These are phyloP conservation scores for Panicum virgatum DNA, from an alignment of 202 grass and related monocot species.

Conservation along the genomic window DNA sequence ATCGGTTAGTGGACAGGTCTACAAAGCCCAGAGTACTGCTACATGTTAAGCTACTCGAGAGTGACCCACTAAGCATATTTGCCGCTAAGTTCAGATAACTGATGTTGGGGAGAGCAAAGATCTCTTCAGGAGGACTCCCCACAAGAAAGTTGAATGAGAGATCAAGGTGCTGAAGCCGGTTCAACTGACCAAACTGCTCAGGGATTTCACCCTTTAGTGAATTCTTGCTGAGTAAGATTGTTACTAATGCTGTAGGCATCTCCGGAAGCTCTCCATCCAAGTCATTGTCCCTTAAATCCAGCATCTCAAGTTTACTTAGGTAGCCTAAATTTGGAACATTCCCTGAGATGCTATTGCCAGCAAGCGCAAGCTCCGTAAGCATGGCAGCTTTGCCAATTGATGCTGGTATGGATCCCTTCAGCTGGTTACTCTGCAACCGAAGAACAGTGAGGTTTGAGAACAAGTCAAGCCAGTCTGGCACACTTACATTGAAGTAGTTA, in stretches of 20 bases:
- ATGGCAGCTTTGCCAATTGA: conserved; percentile 66
- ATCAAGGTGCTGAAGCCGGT: conserved; percentile 80
- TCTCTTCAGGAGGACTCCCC: conserved; percentile 59
- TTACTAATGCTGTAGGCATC: conserved; percentile 71
- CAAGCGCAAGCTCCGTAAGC: conserved; percentile 71
- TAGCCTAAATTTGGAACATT: conserved; percentile 60
- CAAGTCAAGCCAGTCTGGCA: conserved; percentile 75
- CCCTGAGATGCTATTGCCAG: conserved; percentile 79
- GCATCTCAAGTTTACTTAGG: conserved; percentile 72
- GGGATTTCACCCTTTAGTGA: conserved; percentile 81
- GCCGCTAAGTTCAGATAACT: conserved; percentile 90
- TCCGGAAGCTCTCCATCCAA: conserved; percentile 66
- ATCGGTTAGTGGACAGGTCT: conserved; percentile 75
- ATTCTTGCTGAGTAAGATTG: conserved; percentile 88
- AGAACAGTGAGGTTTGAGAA: conserved; percentile 82
- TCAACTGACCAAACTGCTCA: conserved; percentile 60
- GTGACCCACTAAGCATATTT: conserved; percentile 86
- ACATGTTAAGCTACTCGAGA: conserved; percentile 62
- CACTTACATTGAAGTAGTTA: conserved; percentile 82
- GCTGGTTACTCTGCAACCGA: conserved; percentile 64
- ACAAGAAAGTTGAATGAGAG: conserved; percentile 86
- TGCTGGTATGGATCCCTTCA: conserved; percentile 60
- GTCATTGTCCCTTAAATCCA: conserved; percentile 89
- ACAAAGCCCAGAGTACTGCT: conserved; percentile 78
- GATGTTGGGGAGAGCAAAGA: conserved; percentile 83